Conservation (phyloP, 2,329 filamentous ascomycete genomes). For the Calonectria crousiana region DNA sequence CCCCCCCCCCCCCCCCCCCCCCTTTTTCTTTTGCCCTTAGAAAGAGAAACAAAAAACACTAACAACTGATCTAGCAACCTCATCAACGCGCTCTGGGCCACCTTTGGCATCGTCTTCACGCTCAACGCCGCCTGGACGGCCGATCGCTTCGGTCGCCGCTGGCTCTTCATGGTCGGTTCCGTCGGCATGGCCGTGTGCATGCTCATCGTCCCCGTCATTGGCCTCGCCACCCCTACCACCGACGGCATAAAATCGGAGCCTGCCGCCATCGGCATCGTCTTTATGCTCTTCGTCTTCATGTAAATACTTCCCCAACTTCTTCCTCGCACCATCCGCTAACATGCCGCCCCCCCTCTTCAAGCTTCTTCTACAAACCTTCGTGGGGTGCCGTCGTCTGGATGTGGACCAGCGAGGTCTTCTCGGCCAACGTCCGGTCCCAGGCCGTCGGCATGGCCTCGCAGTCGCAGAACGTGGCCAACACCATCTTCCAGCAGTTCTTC, state of each 20-base stretch:
- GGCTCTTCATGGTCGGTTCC: conserved; percentile 76
- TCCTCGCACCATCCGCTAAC: neutral
- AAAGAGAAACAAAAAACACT: too few species aligned
- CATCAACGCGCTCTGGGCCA: conserved; percentile 81
- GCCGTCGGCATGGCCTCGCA: conserved; percentile 75
- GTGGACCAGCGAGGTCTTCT: conserved; percentile 77
- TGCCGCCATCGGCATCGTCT: conserved; percentile 76
- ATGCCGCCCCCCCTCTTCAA: neutral
- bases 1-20: too few species aligned
- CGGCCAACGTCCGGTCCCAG: conserved; percentile 78
- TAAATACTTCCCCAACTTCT: conserved; percentile 14
- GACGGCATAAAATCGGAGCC: conserved; percentile 65
- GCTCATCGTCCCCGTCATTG: conserved; percentile 68
- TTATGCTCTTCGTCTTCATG: conserved; percentile 74
- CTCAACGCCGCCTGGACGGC: conserved; percentile 80
- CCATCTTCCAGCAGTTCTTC: conserved; percentile 78
- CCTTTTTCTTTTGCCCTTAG: too few species aligned
- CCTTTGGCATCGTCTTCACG: conserved; percentile 79
- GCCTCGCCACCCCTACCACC: conserved; percentile 63
- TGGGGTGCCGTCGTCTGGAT: conserved; percentile 80
- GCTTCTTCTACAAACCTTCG: conserved; percentile 76
- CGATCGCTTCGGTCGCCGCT: conserved; percentile 77
- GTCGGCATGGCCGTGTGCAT: conserved; percentile 78
- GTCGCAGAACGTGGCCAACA: conserved; percentile 74
- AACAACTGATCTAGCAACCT: conserved; percentile 57